Conservation (phyloP, 108 stramenopile species). For the Pseudonitzschia pungens region DNA sequence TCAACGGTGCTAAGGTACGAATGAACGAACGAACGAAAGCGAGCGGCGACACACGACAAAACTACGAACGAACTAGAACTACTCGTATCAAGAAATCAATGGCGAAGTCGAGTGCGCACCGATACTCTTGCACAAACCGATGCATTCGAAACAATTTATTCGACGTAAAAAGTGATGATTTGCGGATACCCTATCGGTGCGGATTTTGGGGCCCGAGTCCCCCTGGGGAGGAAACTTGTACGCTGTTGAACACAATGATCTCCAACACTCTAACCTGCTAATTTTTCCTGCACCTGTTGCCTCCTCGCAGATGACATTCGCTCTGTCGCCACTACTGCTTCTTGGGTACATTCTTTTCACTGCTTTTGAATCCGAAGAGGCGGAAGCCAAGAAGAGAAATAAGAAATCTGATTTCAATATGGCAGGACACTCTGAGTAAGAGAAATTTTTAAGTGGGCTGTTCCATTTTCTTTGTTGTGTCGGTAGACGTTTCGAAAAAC, state of each 20-base stretch:
- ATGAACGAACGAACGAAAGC: background rate
- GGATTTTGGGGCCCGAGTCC: background rate
- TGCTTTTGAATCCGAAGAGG: slow-evolving; percentile 81
- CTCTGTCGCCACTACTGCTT: slow-evolving; percentile 78
- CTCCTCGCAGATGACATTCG: slow-evolving; percentile 68
- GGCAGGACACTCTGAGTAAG: slow-evolving; percentile 88
- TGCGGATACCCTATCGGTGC: too few relatives aligned
- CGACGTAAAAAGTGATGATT: background rate
- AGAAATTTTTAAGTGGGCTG: background rate
- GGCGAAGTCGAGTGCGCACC: background rate
- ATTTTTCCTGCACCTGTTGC: background rate
- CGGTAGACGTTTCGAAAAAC: background rate
- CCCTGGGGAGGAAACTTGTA: too few relatives aligned
- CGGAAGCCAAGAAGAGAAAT: slow-evolving; percentile 60
- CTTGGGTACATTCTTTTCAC: slow-evolving; percentile 77
- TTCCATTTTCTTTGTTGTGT: background rate
- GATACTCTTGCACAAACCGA: background rate
- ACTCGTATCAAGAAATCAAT: background rate
- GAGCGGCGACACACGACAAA: background rate
- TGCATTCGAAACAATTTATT: background rate
- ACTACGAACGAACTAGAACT: too few relatives aligned
- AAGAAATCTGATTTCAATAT: slow-evolving; percentile 83
- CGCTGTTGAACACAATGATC: too few relatives aligned
- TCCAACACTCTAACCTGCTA: too few relatives aligned
- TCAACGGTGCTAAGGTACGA: slow-evolving; percentile 79